Evolutionary conservation across 768 basidiomycete genomes (phyloP).

Genomic region (Collybia nuda): DNA sequence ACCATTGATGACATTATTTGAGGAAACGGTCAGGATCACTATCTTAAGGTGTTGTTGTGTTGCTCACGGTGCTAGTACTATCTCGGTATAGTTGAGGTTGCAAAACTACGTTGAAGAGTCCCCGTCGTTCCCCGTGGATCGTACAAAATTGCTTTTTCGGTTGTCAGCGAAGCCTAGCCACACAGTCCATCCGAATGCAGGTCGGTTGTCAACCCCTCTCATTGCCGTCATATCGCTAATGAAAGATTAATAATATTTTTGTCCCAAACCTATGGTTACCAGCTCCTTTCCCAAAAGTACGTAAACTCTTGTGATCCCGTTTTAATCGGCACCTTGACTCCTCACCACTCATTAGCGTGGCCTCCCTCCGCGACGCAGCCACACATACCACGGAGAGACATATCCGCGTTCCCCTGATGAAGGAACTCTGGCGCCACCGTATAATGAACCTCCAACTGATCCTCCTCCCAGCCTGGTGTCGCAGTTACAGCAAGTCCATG

Average conservation of each 20-base stretch:
- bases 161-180: constrained; percentile 38
- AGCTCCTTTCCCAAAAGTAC: constrained; percentile 25
- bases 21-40: constrained; percentile 37
- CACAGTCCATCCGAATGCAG: constrained; percentile 18
- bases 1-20: constrained; percentile 45
- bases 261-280: not conserved
- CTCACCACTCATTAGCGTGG: constrained; percentile 13
- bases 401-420: constrained; percentile 19
- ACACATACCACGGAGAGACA: constrained; percentile 34
- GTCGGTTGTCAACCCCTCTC: constrained; percentile 19
- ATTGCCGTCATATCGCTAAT: constrained; percentile 5
- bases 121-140: constrained; percentile 42
- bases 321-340: constrained; percentile 9
- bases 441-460: constrained; percentile 15
- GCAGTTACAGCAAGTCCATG: constrained; percentile 66
- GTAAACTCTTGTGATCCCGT: constrained; percentile 21
- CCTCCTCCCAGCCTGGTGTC: constrained; percentile 52
- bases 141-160: constrained; percentile 34
- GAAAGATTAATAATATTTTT: constrained; percentile 2
- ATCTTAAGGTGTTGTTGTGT: not conserved
- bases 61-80: constrained; percentile 3
- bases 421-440: constrained; percentile 24
- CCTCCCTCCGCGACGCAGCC: constrained; percentile 26
- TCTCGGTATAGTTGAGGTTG: constrained; percentile 32
- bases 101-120: constrained; percentile 37